phyloP scores from a whole-genome alignment of 2,329 filamentous ascomycete genomes.

The Bertia moriformis region DNA sequence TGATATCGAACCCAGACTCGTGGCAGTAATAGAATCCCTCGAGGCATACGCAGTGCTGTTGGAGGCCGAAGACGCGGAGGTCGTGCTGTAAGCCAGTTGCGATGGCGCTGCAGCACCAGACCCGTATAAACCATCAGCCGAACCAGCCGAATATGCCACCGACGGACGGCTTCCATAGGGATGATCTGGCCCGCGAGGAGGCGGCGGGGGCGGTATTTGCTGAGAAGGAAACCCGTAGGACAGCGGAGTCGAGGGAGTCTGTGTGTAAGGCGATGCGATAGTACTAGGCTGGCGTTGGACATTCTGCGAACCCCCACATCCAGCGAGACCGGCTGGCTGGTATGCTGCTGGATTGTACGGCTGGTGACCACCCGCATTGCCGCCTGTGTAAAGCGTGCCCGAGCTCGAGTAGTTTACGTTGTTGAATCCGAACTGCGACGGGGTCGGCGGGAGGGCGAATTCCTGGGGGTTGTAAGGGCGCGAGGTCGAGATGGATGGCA shows the following conservation, averaged over 20 bases:
- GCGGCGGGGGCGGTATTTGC: neutral
- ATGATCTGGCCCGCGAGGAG: constrained; percentile 1
- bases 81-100: no score
- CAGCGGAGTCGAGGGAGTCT: neutral
- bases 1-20: neutral
- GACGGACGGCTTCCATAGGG: neutral
- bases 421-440: neutral
- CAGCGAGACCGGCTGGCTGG: neutral
- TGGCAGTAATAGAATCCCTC: neutral
- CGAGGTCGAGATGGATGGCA: no score
- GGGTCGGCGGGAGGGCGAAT: neutral
- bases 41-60: neutral
- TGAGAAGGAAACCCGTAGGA: neutral
- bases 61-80: no score
- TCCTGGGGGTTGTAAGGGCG: constrained; percentile 1
- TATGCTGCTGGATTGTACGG: constrained; percentile 1
- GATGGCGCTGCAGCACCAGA: no score
- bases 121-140: no score
- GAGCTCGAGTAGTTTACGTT: neutral
- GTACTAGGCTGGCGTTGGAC: neutral
- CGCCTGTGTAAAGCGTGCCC: neutral
- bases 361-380: neutral
- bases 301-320: neutral
- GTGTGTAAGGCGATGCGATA: neutral
- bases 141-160: neutral